phyloP scores from a whole-genome alignment of 331 rosid species.

The Telfairia occidentalis region DNA sequence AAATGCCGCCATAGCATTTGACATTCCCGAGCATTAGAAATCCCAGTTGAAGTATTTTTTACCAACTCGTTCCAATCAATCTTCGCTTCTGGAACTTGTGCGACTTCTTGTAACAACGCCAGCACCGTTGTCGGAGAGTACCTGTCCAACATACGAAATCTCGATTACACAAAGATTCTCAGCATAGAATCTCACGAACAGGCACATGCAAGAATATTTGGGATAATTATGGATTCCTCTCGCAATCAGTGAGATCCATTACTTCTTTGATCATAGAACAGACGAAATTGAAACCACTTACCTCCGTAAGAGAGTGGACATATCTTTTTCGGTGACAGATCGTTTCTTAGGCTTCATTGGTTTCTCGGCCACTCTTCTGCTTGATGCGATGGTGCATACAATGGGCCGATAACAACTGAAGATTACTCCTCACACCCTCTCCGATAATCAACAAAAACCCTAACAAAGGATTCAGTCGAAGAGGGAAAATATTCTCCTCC shows the following conservation, averaged over 20 bases:
- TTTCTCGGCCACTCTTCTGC: background rate
- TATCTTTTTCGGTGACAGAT: background rate
- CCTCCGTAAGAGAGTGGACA: slow-evolving; percentile 1
- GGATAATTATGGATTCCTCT: background rate
- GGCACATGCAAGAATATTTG: background rate
- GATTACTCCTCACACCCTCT: background rate
- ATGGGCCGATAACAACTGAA: background rate
- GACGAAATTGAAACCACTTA: background rate
- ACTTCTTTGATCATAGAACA: background rate
- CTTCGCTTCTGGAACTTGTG: slow-evolving; percentile 28
- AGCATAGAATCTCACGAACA: background rate
- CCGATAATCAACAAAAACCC: background rate
- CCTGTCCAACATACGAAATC: slow-evolving; percentile 23
- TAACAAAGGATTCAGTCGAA: background rate
- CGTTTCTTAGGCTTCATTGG: slow-evolving; percentile 8
- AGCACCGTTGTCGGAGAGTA: slow-evolving; percentile 43
- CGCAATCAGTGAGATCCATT: background rate
- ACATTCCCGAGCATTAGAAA: slow-evolving; percentile 66
- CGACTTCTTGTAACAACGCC: slow-evolving; percentile 58
- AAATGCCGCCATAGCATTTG: slow-evolving; percentile 94
- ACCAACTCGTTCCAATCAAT: slow-evolving; percentile 75
- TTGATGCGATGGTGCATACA: background rate
- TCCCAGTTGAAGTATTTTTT: slow-evolving; percentile 60
- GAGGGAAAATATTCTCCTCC: background rate
- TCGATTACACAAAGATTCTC: background rate